Conservation (phyloP, 352 stramenopile species). For the Albugo laibachii region DNA sequence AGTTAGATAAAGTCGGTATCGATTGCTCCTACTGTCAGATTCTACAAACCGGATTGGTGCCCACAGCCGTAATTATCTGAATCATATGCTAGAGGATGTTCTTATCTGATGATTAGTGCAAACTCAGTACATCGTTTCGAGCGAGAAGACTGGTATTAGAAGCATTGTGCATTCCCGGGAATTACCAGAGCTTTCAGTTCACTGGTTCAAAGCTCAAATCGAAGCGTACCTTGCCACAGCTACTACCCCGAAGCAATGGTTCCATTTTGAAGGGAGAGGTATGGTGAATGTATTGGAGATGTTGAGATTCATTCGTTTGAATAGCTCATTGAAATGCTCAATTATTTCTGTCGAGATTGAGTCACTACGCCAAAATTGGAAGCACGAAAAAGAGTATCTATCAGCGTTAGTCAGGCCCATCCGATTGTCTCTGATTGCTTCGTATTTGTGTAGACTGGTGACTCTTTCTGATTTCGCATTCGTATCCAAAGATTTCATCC, state of each 20-base stretch:
- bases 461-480: constrained; percentile 27
- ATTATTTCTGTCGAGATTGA: constrained; percentile 47
- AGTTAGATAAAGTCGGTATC: constrained; percentile 24
- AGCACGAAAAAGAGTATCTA: constrained; percentile 21
- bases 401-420: not conserved
- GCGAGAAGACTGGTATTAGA: constrained; percentile 28
- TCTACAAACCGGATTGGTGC: constrained; percentile 25
- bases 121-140: constrained; percentile 47
- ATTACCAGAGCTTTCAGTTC: constrained; percentile 26
- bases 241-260: constrained; percentile 10
- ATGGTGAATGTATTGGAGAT: constrained; percentile 34
- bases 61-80: constrained; percentile 22
- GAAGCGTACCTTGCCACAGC: constrained; percentile 4
- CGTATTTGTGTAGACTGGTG: constrained; percentile 14
- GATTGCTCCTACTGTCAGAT: constrained; percentile 21
- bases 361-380: constrained; percentile 42
- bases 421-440: not conserved
- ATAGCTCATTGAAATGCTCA: constrained; percentile 2
- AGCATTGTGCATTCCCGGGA: constrained; percentile 51
- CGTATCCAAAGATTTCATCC: constrained; percentile 56
- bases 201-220: constrained; percentile 18
- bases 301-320: constrained; percentile 18
- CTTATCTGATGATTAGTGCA: not conserved
- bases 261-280: constrained; percentile 60
- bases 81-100: not conserved